These are phyloP conservation scores for Somion occarium DNA, from an alignment of 1,284 basidiomycete species.

Conservation along the genomic window DNA sequence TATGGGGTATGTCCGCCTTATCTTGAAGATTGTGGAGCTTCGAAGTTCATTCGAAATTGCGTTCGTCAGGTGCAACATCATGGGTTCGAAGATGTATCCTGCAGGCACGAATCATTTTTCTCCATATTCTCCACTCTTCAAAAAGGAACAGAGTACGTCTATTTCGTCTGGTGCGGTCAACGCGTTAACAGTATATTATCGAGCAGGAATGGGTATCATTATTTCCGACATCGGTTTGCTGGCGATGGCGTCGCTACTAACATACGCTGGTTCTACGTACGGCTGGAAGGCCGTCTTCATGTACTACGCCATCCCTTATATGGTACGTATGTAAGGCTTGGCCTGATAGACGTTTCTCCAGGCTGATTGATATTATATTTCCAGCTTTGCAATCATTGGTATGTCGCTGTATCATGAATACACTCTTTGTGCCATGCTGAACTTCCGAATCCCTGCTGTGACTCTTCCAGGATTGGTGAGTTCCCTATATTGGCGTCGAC, in stretches of 20 bases:
- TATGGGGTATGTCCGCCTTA: conserved; percentile 50
- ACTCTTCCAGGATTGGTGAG: conserved; percentile 50
- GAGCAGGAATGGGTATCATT: conserved; percentile 36
- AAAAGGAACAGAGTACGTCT: conserved; percentile 53
- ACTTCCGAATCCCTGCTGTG: not conserved
- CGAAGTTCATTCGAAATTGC: conserved; percentile 19
- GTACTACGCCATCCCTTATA: conserved; percentile 49
- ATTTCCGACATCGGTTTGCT: conserved; percentile 45
- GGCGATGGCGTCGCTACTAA: conserved; percentile 37
- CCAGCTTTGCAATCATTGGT: conserved; percentile 52
- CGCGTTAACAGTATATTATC: too few relatives aligned
- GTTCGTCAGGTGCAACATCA: conserved; percentile 22
- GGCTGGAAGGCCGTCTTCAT: conserved; percentile 38
- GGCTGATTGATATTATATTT: not conserved
- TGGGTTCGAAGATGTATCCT: conserved; percentile 29
- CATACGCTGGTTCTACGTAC: conserved; percentile 32
- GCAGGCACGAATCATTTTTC: conserved; percentile 52
- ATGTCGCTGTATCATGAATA: conserved; percentile 25
- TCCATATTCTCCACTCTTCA: conserved; percentile 73
- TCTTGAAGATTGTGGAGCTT: not conserved
- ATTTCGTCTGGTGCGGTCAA: not conserved
- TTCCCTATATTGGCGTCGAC: conserved; percentile 37
- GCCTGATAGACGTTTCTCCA: not conserved
- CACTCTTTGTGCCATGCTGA: not conserved
- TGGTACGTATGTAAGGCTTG: conserved; percentile 23